A percentile compares a stretch with the other conserved stretches of the same genome.
Conservation (phyloP, 768 basidiomycete species). For the Tricholoma bakamatsutake region DNA sequence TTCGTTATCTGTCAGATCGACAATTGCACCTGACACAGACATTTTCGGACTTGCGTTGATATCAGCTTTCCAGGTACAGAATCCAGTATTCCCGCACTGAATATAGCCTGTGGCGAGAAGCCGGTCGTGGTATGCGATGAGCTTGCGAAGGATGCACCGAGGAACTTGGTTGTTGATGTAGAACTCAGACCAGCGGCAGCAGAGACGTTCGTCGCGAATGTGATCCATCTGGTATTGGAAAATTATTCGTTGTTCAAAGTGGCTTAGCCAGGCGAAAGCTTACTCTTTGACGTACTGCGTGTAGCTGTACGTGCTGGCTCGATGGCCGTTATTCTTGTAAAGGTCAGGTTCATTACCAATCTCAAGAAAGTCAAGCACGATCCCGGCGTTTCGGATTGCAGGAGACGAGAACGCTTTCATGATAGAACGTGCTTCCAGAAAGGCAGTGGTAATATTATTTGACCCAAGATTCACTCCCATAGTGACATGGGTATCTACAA, state of each 20-base stretch:
- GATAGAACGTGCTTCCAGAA: slow-evolving; percentile 44
- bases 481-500: slow-evolving; percentile 50
- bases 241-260: not conserved
- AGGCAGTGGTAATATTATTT: slow-evolving; percentile 44
- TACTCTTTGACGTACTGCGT: slow-evolving; percentile 47
- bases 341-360: slow-evolving; percentile 61
- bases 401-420: slow-evolving; percentile 41
- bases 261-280: slow-evolving; percentile 10
- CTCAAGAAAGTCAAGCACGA: slow-evolving; percentile 51
- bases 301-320: slow-evolving; percentile 34
- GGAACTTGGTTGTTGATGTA: slow-evolving; percentile 37
- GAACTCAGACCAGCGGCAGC: slow-evolving; percentile 31
- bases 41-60: slow-evolving; percentile 36
- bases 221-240: slow-evolving; percentile 41
- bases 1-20: not conserved
- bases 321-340: slow-evolving; percentile 41
- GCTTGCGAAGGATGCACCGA: slow-evolving; percentile 43
- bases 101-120: slow-evolving; percentile 60
- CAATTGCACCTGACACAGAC: not conserved
- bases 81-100: slow-evolving; percentile 43
- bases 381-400: slow-evolving; percentile 32
- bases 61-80: slow-evolving; percentile 45
- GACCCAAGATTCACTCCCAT: slow-evolving; percentile 68
- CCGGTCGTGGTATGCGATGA: slow-evolving; percentile 40
- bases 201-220: slow-evolving; percentile 45